phyloP scores from a whole-genome alignment of 768 basidiomycete species.

The Rhizopogon sp. region DNA sequence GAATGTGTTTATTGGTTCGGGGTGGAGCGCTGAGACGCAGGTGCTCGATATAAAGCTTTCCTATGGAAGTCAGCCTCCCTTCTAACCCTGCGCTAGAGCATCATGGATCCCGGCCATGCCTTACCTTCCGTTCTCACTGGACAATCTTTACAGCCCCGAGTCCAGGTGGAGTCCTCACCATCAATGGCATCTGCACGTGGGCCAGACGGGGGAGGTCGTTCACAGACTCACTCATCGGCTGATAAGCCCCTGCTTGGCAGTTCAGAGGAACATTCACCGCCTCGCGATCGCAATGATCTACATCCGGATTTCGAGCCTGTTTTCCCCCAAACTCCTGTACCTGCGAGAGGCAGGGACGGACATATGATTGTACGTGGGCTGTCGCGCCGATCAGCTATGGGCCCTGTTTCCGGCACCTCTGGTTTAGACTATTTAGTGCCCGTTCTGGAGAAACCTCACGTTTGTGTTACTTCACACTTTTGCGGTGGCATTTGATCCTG shows the following conservation, averaged over 20 bases:
- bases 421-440: constrained; percentile 25
- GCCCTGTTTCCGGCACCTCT: background rate
- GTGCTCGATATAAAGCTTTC: background rate
- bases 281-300: constrained; percentile 3
- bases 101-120: constrained; percentile 13
- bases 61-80: background rate
- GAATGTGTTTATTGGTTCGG: background rate
- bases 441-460: constrained; percentile 13
- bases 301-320: constrained; percentile 5
- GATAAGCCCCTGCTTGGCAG: constrained; percentile 7
- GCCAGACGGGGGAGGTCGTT: background rate
- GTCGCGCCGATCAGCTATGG: constrained; percentile 5
- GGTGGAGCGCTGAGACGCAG: background rate
- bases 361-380: constrained; percentile 2
- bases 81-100: background rate
- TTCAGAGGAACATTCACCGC: constrained; percentile 2
- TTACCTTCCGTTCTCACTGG: background rate
- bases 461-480: constrained; percentile 5
- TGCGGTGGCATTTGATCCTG: background rate
- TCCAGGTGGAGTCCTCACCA: background rate
- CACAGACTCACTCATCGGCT: background rate
- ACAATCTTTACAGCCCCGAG: background rate
- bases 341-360: constrained; percentile 13
- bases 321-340: background rate
- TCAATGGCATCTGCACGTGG: constrained; percentile 3